Evolutionary conservation across 1,284 basidiomycete genomes (phyloP), one percentile per base, ranked within the genome.

Genomic region (Gomphus bonarii): DNA sequence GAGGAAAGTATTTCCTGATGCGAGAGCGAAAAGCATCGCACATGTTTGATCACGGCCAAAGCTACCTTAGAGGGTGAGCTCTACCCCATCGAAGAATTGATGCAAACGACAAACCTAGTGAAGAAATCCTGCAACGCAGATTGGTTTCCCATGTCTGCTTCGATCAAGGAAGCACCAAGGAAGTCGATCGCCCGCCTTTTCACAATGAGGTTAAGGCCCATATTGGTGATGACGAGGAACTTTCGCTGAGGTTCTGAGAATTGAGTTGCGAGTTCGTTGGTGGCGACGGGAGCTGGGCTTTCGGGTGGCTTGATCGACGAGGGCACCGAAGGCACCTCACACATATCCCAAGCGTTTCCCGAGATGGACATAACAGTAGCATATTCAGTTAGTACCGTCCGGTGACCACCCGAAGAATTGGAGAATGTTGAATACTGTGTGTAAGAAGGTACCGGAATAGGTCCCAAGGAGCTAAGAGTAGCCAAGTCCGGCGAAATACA

Each of bases 1-100:
- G 57, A 88, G 68, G 70, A 84, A 89, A 0, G 82, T 83, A 64
- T 88, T 90, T 33, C 87, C 87, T 62, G 84, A 79, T 2, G 87
- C 84, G 56, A 80, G 80, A 14, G 84, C 88, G 12, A 97, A 76
- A n/a, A 93, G 80, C 85, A 95, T 95, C 12, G 91, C 86, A 65
- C 91, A 95, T 1, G 89, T 88, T 66, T 97, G 89, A 67, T 92
- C 87, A 52, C 88, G 80, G 47, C 92, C 91, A 69, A 87, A 94
- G 65, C 90, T 93, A 20, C 20, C 18, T 22, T 18, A 44, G 12
- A 44, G 63, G n/a, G 63, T 55, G 42, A 51, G 28, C 1, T 16
- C 20, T 33, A 22, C 35, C 16, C 20, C 50, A 20, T 43, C 18
- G 7, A 31, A 54, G 3, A 20, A 10, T 25, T 4, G 25, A 14